Evolutionary conservation across 495 filamentous ascomycete genomes (phyloP), one percentile per base, ranked within the genome.

Genomic region (Haplographium delicatum): DNA sequence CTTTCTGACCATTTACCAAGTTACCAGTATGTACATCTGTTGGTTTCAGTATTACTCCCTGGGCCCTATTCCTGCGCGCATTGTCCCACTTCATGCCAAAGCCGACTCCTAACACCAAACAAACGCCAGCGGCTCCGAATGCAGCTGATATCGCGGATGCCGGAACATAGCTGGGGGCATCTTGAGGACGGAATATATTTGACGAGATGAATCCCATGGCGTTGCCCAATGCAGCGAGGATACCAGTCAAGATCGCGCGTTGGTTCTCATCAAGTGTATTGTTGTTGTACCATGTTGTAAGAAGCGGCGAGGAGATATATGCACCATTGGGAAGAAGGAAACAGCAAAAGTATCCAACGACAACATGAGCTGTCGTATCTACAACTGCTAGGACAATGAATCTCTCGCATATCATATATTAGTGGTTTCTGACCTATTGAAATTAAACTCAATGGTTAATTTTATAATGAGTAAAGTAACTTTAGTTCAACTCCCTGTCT

Each of bases 221-320:
- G 19, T 54, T 54, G 1, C 34, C 51, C 2, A 28, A 31, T 1
- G 44, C 44, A 4, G 48, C 51, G 8, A 47, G n/a, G 18, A 54
- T 38, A 20, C 24, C 24, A 1, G 51, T 54, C 2, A 48, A 24
- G 19, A 48, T 26, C 7, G 44, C 44, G 6, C 51, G 43, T 16
- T 42, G 44, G 31, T 48, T 48, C 44, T 54, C 51, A 27, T 48
- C 37, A 1, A 38, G 44, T 3, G 35, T 48, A 20, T 54, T 54
- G 35, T 54, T 54, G 51, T 54, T 54, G 37, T 54, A 48, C 51
- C 51, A 54, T n/a, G 44, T 54, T 8, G 34, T 24, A 3, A 54
- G 43, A 5, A 54, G 37, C 3, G 35, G 37, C 2, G 51, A 54
- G 11, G 51, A 31, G 28, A 48, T 48, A 44, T 34, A 54, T 33